Percentiles rank a stretch among this genome's conserved stretches.
phyloP scores from a whole-genome alignment of 139 green algal species.

The Micractinium conductrix region DNA sequence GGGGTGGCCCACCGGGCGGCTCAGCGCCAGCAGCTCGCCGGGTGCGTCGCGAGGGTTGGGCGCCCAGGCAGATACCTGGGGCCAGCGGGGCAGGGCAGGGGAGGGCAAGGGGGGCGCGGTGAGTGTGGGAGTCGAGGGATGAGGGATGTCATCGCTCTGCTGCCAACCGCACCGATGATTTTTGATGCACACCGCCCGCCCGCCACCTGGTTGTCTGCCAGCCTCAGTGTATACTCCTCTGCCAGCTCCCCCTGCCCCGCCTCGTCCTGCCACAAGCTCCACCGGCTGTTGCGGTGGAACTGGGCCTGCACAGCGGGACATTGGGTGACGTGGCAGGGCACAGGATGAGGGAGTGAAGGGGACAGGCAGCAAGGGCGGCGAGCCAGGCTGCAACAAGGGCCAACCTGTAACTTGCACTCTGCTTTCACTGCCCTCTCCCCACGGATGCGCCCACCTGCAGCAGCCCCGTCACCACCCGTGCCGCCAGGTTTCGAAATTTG shows the following conservation, averaged over 20 bases:
- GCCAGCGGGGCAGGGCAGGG: too few relatives aligned
- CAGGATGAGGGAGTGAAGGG: neutral
- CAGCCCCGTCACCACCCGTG: conserved; percentile 45
- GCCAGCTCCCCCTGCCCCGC: conserved; percentile 7
- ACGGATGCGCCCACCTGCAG: conserved; percentile 10
- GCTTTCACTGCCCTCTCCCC: neutral
- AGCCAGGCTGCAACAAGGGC: neutral
- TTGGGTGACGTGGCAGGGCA: too few relatives aligned
- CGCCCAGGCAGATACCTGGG: too few relatives aligned
- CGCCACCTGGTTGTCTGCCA: conserved; percentile 33
- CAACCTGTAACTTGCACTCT: neutral
- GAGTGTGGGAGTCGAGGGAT: too few relatives aligned
- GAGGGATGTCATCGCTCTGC: too few relatives aligned
- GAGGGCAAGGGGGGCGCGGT: too few relatives aligned
- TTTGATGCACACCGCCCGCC: too few relatives aligned
- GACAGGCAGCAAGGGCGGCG: neutral
- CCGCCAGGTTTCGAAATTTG: conserved; percentile 54
- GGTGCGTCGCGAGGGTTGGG: neutral
- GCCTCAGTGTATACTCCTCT: conserved; percentile 1
- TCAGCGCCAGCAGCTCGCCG: conserved; percentile 13
- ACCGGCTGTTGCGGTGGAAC: conserved; percentile 32
- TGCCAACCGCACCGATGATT: too few relatives aligned
- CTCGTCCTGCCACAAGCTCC: conserved; percentile 37
- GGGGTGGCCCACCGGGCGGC: conserved; percentile 15
- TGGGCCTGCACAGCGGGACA: neutral